Percentiles rank a stretch among this genome's conserved stretches.
Conservation (phyloP, 2,329 filamentous ascomycete genomes). For the Botrytis medusae region DNA sequence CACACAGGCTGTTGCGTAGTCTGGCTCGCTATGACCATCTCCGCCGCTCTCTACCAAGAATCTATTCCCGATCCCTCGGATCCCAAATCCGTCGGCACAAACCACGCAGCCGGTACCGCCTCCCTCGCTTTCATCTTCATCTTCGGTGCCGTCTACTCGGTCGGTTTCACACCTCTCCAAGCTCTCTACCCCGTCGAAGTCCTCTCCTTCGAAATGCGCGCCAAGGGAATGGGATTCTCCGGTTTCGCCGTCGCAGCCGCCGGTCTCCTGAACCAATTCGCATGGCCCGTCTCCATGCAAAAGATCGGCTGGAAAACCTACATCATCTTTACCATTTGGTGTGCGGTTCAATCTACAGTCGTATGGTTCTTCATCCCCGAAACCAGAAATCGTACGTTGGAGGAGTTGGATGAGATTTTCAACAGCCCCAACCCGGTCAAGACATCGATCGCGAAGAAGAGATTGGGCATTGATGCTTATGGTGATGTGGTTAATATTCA, state of each 20-base stretch:
- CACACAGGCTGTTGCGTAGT: conserved; percentile 45
- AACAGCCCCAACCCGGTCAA: conserved; percentile 47
- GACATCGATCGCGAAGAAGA: conserved; percentile 46
- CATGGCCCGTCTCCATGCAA: conserved; percentile 48
- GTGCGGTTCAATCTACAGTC: conserved; percentile 43
- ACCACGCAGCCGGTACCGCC: conserved; percentile 42
- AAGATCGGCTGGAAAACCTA: conserved; percentile 56
- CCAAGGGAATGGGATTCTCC: conserved; percentile 54
- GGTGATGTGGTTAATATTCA: conserved; percentile 28
- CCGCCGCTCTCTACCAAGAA: conserved; percentile 33
- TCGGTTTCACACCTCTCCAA: conserved; percentile 48
- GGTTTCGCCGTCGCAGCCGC: conserved; percentile 44
- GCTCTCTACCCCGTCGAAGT: conserved; percentile 54
- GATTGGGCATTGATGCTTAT: conserved; percentile 39
- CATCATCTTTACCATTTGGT: conserved; percentile 51
- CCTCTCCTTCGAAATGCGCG: conserved; percentile 53
- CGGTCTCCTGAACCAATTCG: conserved; percentile 49
- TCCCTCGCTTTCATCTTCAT: conserved; percentile 55
- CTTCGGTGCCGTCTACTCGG: conserved; percentile 53
- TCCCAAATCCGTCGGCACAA: conserved; percentile 28
- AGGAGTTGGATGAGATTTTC: conserved; percentile 55
- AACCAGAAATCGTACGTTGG: conserved; percentile 52
- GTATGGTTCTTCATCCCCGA: conserved; percentile 53
- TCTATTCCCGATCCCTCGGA: conserved; percentile 29
- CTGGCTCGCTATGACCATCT: conserved; percentile 53